phyloP scores from a whole-genome alignment of 805 yeast species.

The Pichia nakasei region DNA sequence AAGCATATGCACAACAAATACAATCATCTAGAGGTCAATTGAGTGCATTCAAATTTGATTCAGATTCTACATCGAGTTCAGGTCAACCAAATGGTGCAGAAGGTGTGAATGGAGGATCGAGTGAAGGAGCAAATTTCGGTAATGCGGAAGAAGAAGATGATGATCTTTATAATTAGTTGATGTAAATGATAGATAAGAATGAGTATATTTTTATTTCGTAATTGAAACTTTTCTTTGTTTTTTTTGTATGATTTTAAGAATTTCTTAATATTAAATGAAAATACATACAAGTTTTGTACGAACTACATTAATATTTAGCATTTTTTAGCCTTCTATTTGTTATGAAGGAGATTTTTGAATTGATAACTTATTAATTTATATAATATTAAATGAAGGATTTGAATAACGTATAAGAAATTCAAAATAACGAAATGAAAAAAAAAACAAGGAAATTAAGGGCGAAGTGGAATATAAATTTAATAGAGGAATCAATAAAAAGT shows the following conservation, averaged over 20 bases:
- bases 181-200: not conserved
- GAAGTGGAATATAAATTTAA: not conserved
- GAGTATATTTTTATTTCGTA: not conserved
- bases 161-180: slow-evolving; percentile 30
- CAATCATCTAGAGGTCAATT: slow-evolving; percentile 94
- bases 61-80: slow-evolving; percentile 4
- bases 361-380: too few relatives aligned
- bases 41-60: slow-evolving; percentile 76
- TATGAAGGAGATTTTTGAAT: too few relatives aligned
- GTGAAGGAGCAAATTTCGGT: slow-evolving; percentile 38
- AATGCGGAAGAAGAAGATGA: slow-evolving; percentile 41
- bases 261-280: too few relatives aligned
- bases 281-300: too few relatives aligned
- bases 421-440: not conserved
- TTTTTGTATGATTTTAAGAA: too few relatives aligned
- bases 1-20: slow-evolving; percentile 94
- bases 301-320: too few relatives aligned
- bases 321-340: too few relatives aligned
- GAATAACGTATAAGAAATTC: not conserved
- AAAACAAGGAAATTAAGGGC: not conserved
- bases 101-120: slow-evolving; percentile 22
- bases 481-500: too few relatives aligned
- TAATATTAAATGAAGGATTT: too few relatives aligned
- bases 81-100: slow-evolving; percentile 18
- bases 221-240: not conserved